A percentile compares a stretch with the other conserved stretches of the same genome.
phyloP scores from a whole-genome alignment of 441 rosid species.

The Euphorbia schlechtendalii region DNA sequence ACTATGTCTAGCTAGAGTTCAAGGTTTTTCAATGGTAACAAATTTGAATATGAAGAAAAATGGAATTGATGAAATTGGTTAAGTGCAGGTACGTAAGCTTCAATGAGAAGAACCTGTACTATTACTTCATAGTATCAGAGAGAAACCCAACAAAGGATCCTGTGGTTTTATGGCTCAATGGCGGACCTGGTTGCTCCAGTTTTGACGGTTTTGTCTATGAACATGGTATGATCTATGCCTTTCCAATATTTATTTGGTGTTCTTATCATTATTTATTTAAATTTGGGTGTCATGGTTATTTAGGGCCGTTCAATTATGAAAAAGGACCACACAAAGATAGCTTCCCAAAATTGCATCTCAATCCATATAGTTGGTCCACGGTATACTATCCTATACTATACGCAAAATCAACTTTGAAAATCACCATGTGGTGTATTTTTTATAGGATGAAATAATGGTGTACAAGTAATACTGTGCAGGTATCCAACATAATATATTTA shows the following conservation, averaged over 20 bases:
- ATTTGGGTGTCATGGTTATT: not conserved
- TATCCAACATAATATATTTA: slow-evolving; percentile 47
- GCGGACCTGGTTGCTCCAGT: slow-evolving; percentile 4
- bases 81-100: not conserved
- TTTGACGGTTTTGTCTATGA: slow-evolving; percentile 13
- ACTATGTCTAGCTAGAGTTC: no score
- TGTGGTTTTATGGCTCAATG: slow-evolving; percentile 11
- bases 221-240: no score
- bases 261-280: not conserved
- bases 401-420: no score
- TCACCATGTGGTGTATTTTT: no score
- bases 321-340: slow-evolving; percentile 4
- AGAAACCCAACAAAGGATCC: slow-evolving; percentile 1
- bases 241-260: no score
- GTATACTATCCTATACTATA: no score
- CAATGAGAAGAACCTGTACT: slow-evolving; percentile 1
- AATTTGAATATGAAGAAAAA: no score
- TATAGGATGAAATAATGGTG: not conserved
- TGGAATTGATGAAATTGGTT: not conserved
- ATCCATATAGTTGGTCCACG: slow-evolving; percentile 15
- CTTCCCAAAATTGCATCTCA: slow-evolving; percentile 13
- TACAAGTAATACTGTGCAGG: slow-evolving; percentile 20
- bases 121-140: slow-evolving; percentile 4
- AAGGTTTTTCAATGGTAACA: no score
- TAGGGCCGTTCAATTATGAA: slow-evolving; percentile 16